Conservation (phyloP, 2,329 filamentous ascomycete species). For the Pyrenochaeta sp. region DNA sequence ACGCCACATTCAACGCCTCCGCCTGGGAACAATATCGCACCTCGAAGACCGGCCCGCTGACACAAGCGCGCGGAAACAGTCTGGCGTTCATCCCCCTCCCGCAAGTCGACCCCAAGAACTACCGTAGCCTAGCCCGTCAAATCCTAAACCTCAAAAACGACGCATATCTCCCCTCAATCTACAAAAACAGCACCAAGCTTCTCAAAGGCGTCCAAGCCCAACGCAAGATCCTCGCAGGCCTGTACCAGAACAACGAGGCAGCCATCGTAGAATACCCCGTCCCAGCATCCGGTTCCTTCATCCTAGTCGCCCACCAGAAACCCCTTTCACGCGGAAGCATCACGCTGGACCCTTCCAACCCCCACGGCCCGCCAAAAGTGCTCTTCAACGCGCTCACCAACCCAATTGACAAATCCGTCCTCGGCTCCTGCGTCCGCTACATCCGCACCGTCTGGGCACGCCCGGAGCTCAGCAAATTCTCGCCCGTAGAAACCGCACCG, state of each 20-base stretch:
- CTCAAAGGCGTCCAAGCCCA: conserved; percentile 33
- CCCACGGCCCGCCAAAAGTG: conserved; percentile 34
- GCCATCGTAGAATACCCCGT: conserved; percentile 36
- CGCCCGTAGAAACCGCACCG: conserved; percentile 30
- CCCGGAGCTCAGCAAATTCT: conserved; percentile 29
- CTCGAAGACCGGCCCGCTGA: conserved; percentile 37
- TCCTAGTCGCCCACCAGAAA: conserved; percentile 42
- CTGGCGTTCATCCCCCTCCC: conserved; percentile 37
- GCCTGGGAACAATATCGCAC: conserved; percentile 35
- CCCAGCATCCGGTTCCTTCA: conserved; percentile 43
- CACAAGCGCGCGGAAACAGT: conserved; percentile 33
- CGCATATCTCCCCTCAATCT: conserved; percentile 31
- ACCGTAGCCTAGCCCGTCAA: conserved; percentile 20
- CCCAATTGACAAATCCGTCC: conserved; percentile 37
- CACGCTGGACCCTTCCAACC: conserved; percentile 32
- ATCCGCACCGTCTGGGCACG: conserved; percentile 43
- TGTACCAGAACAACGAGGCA: conserved; percentile 29
- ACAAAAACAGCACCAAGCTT: conserved; percentile 33
- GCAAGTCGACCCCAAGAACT: conserved; percentile 26
- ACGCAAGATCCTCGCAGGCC: conserved; percentile 34
- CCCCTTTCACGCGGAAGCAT: conserved; percentile 51
- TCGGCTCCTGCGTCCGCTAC: conserved; percentile 45
- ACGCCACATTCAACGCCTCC: conserved; percentile 36
- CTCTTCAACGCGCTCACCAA: conserved; percentile 41
- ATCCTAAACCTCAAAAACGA: conserved; percentile 16